A percentile compares a stretch with the other conserved stretches of the same genome.
Conservation (phyloP, 331 rosid species). For the Arachis monticola region DNA sequence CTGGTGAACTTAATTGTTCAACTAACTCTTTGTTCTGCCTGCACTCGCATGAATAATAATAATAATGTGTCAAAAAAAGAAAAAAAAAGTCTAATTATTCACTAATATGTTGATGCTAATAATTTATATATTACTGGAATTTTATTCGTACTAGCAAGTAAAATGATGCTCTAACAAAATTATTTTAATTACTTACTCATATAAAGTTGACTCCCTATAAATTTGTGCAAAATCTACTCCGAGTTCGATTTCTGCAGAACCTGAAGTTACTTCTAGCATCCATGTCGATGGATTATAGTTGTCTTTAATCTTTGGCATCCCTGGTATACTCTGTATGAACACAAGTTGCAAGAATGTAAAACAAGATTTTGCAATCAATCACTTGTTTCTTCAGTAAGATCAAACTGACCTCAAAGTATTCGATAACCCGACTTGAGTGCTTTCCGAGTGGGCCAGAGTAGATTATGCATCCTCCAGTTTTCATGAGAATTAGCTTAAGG, state of each 20-base stretch:
- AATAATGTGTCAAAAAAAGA: too few species aligned
- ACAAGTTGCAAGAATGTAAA: too few species aligned
- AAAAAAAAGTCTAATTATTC: too few species aligned
- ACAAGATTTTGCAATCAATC: too few species aligned
- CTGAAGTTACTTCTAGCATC: too few species aligned
- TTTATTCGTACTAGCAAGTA: background rate
- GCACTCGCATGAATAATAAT: too few species aligned
- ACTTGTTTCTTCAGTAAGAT: too few species aligned
- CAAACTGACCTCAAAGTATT: constrained; percentile 65
- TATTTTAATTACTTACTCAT: constrained; percentile 45
- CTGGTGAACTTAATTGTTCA: too few species aligned
- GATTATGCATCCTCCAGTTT: constrained; percentile 60
- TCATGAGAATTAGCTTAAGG: constrained; percentile 56
- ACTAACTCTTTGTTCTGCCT: too few species aligned
- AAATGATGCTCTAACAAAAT: background rate
- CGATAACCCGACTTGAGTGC: constrained; percentile 50
- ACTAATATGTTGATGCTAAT: background rate
- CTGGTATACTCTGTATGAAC: constrained; percentile 11
- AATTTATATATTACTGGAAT: background rate
- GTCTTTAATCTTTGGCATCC: too few species aligned
- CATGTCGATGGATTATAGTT: too few species aligned
- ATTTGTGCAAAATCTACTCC: constrained; percentile 58
- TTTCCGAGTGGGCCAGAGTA: constrained; percentile 63
- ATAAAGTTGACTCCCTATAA: constrained; percentile 52
- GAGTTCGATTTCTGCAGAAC: constrained; percentile 34